These are phyloP conservation scores for Gliomastix tumulicola DNA, from an alignment of 2,329 filamentous ascomycete genomes.

Conservation along the genomic window DNA sequence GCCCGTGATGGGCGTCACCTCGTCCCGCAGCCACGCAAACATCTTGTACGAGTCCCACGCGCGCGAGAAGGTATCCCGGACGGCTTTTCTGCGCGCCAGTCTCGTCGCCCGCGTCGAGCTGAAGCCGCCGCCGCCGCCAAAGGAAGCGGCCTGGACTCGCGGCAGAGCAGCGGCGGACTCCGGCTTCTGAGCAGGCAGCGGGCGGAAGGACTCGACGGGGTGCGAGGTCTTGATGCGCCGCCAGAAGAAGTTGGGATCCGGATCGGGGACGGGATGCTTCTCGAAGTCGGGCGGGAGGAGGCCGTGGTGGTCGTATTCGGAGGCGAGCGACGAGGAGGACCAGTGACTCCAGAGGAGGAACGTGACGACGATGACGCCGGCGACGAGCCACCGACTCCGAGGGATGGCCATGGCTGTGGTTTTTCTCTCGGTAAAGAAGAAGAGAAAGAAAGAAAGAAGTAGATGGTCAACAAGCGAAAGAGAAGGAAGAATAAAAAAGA, in stretches of 20 bases:
- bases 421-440: too few relatives aligned
- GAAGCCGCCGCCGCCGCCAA: conserved; percentile 2
- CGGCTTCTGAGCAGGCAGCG: conserved; percentile 6
- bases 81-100: conserved; percentile 26
- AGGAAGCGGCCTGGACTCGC: not conserved
- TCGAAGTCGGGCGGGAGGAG: too few relatives aligned
- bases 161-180: conserved; percentile 3
- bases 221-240: conserved; percentile 9
- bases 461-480: too few relatives aligned
- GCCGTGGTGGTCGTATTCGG: too few relatives aligned
- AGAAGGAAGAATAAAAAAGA: too few relatives aligned
- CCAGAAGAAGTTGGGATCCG: conserved; percentile 11
- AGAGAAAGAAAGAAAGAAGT: too few relatives aligned
- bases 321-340: not conserved
- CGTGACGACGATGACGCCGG: not conserved
- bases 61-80: conserved; percentile 34
- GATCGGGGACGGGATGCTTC: not conserved
- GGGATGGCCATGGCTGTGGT: not conserved
- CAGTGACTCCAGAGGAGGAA: not conserved
- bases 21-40: conserved; percentile 52
- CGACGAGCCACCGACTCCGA: not conserved
- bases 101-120: too few relatives aligned
- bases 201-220: conserved; percentile 7
- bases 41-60: conserved; percentile 52
- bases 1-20: conserved; percentile 46